phyloP scores from a whole-genome alignment of 177 flowering plant species.

The Vitis hybrid region DNA sequence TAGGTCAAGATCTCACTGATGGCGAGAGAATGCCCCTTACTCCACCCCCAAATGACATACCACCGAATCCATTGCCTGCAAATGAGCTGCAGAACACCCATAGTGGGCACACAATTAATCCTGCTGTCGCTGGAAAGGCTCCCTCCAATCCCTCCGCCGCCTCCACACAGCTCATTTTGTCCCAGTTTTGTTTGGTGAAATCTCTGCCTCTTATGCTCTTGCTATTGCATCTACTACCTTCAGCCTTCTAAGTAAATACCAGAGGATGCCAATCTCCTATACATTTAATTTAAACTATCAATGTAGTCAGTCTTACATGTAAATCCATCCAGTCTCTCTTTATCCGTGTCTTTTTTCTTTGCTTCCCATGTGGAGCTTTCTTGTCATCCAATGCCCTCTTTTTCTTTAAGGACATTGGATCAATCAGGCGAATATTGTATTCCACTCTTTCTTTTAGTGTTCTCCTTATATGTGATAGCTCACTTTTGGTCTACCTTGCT shows the following conservation, averaged over 20 bases:
- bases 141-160: constrained; percentile 57
- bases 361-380: constrained; percentile 1
- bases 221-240: constrained; percentile 15
- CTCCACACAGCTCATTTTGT: constrained; percentile 13
- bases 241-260: constrained; percentile 3
- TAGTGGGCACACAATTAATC: constrained; percentile 56
- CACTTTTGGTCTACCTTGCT: no score
- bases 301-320: constrained; percentile 17
- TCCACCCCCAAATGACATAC: constrained; percentile 40
- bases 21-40: constrained; percentile 27
- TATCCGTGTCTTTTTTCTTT: not conserved
- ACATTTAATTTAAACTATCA: not conserved
- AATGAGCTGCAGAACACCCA: constrained; percentile 64
- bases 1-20: constrained; percentile 64
- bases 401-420: constrained; percentile 12
- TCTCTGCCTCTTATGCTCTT: constrained; percentile 25
- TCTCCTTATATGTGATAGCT: not conserved
- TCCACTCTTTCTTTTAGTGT: not conserved
- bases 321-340: constrained; percentile 13
- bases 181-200: constrained; percentile 17
- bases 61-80: constrained; percentile 68
- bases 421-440: not conserved
- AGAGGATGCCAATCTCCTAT: no score
- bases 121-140: constrained; percentile 80
- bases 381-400: constrained; percentile 17